Evolutionary conservation across 169 alveolate species (phyloP), one percentile per base, ranked within the genome.

Genomic region (Nephromyces sp.): DNA sequence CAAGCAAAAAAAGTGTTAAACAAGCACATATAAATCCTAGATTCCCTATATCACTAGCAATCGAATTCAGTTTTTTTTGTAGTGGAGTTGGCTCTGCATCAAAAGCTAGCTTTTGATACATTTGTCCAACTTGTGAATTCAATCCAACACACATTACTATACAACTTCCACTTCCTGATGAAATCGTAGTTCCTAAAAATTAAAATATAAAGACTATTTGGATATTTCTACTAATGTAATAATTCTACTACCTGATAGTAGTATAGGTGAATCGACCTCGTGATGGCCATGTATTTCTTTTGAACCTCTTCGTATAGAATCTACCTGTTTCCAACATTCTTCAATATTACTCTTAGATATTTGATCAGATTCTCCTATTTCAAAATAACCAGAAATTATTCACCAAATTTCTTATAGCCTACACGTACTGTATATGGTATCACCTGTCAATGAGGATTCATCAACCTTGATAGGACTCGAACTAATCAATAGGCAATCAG

Each of bases 371-470:
- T 90, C 95, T 70, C 89, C 92, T 57, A 43, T n/a, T 15, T 43
- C 15, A 43, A 43, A 15, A 43, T 15, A 43, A 80, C 67, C 53
- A 79, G 74, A 27, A 90, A n/a, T n/a, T n/a, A n/a, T n/a, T n/a
- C n/a, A n/a, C n/a, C n/a, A n/a, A n/a, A n/a, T n/a, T n/a, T n/a
- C 70, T 25, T 82, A 84, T 67, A 81, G 71, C 27, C 90, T 86
- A 51, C 81, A 86, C n/a, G 87, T 64, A 8, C n/a, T 15, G 15
- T n/a, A 21, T n/a, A 8, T 43, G 15, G 15, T 15, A 43, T 89
- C 94, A 3, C 96, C 97, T 8, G 97, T 93, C n/a, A 90, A 70
- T n/a, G 91, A 71, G 32, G 90, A 72, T 76, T 93, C 97, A 82
- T 89, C 94, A 65, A 84, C 72, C 53, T 84, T 79, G 43, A 93